Conservation (phyloP, 257 asterid species). For the Solanum stenotomum region DNA sequence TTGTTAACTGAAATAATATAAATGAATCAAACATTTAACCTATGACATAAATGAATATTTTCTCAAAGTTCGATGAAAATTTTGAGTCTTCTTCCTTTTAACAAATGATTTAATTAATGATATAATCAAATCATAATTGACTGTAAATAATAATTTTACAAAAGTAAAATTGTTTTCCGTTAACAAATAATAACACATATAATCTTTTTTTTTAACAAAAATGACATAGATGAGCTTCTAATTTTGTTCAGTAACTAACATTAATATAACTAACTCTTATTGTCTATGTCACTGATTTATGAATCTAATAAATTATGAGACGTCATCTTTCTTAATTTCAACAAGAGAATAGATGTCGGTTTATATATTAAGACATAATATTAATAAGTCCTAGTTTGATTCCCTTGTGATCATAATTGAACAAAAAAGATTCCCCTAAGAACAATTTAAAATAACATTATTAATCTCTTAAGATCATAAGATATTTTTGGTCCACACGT, state of each 20-base stretch:
- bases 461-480: not conserved
- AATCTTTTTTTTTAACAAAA: not conserved
- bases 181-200: not conserved
- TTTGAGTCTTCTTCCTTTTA: too few relatives aligned
- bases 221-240: not conserved
- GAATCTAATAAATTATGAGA: not conserved
- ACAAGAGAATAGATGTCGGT: not conserved
- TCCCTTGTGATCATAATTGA: not conserved
- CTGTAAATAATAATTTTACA: too few relatives aligned
- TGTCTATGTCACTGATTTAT: not conserved
- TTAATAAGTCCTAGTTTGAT: not conserved
- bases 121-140: too few relatives aligned
- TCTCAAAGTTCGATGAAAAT: too few relatives aligned
- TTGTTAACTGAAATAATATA: too few relatives aligned
- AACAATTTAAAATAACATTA: not conserved
- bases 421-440: not conserved
- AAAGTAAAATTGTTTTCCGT: too few relatives aligned
- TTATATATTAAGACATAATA: not conserved
- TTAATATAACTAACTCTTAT: not conserved
- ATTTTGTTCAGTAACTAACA: not conserved
- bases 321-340: not conserved
- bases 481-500: not conserved
- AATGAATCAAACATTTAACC: too few relatives aligned
- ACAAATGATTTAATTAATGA: too few relatives aligned
- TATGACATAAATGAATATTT: too few relatives aligned